Conservation (phyloP, 148 eudicot genomes). For the Chenopodium quinoa region DNA sequence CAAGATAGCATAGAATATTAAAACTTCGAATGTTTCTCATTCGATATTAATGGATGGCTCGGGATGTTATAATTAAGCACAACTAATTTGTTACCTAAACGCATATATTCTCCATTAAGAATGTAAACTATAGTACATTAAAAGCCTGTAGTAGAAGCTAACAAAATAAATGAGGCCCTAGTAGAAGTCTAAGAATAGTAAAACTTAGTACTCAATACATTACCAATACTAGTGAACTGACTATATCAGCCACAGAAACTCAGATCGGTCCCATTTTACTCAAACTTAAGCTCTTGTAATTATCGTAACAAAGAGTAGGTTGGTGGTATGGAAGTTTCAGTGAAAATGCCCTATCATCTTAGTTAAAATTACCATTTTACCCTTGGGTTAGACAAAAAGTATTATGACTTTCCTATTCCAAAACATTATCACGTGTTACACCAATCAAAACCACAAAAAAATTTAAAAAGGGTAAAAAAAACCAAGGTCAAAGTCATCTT, state of each 20-base stretch:
- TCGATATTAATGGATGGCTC: neutral
- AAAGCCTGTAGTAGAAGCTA: constrained; percentile 23
- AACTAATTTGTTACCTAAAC: neutral
- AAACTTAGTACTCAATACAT: constrained; percentile 4
- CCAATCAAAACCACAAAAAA: neutral
- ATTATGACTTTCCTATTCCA: constrained; percentile 23
- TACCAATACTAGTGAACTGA: constrained; percentile 23
- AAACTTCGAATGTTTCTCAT: neutral
- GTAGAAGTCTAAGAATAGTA: constrained; percentile 16
- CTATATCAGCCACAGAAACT: constrained; percentile 22
- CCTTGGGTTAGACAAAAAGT: constrained; percentile 26
- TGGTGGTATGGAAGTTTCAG: constrained; percentile 21
- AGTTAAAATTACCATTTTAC: constrained; percentile 9
- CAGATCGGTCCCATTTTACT: constrained; percentile 19
- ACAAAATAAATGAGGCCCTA: constrained; percentile 11
- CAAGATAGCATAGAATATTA: neutral
- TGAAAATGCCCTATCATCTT: constrained; percentile 18
- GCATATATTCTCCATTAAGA: constrained; percentile 4
- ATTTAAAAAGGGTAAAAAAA: neutral
- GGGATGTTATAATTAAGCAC: neutral
- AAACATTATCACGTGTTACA: constrained; percentile 31
- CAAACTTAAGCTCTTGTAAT: constrained; percentile 14
- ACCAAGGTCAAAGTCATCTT: constrained; percentile 23
- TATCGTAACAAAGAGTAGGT: constrained; percentile 16
- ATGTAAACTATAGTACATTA: neutral